These are phyloP conservation scores for Perkinsus olseni DNA, from an alignment of 169 alveolate genomes.

Conservation along the genomic window DNA sequence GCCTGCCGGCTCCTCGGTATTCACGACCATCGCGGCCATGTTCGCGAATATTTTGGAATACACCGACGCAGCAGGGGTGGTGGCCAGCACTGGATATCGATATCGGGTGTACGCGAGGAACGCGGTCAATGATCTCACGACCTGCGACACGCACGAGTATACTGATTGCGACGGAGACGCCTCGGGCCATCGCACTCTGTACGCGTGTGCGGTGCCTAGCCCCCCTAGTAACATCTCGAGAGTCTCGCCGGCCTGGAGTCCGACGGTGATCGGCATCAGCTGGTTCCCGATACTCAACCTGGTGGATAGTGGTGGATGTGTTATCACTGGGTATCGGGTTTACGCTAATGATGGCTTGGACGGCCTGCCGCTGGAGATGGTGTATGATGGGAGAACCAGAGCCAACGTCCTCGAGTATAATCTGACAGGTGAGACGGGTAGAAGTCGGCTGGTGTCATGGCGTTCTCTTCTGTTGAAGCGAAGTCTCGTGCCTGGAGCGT, in stretches of 20 bases:
- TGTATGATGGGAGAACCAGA: slow-evolving; percentile 24
- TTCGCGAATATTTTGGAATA: neutral
- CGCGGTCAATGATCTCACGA: neutral
- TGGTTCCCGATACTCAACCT: neutral
- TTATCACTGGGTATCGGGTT: slow-evolving; percentile 25
- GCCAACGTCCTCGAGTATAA: slow-evolving; percentile 14
- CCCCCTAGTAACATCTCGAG: neutral
- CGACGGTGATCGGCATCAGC: neutral
- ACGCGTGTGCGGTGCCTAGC: neutral
- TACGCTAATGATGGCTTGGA: slow-evolving; percentile 33
- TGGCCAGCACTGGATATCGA: slow-evolving; percentile 1
- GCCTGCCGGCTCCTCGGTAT: neutral
- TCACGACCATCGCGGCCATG: neutral
- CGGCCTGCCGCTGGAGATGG: slow-evolving; percentile 11
- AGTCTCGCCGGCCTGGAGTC: neutral
- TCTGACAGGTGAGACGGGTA: neutral
- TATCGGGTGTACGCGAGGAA: neutral
- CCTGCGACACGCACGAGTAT: neutral
- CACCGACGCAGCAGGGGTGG: neutral
- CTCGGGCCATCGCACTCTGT: neutral
- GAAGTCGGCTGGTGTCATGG: neutral
- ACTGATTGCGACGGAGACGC: neutral
- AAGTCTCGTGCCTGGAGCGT: neutral
- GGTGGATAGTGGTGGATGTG: slow-evolving; percentile 14
- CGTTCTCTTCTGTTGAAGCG: no score